A percentile compares a stretch with the other conserved stretches of the same genome.
These are phyloP conservation scores for Golubevia sp. DNA, from an alignment of 1,284 basidiomycete species.

Conservation along the genomic window DNA sequence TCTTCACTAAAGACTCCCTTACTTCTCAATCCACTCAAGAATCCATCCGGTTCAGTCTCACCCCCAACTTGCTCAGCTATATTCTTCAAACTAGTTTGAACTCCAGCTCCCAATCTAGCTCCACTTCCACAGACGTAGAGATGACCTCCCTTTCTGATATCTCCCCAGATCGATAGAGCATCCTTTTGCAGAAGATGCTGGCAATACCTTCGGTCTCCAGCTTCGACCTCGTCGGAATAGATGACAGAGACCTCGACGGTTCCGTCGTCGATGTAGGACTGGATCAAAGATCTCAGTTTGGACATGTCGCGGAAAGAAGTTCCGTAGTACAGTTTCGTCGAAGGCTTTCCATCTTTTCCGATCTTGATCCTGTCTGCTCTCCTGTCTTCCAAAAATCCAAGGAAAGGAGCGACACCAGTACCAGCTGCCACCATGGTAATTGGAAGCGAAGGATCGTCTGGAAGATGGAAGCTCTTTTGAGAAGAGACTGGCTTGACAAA, in stretches of 20 bases:
- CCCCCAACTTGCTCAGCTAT: not conserved
- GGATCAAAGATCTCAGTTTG: not conserved
- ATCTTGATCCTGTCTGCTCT: constrained; percentile 48
- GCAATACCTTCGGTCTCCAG: not conserved
- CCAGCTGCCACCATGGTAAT: constrained; percentile 67
- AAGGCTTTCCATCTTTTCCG: not conserved
- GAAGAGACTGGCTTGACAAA: not conserved
- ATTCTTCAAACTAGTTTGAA: not conserved
- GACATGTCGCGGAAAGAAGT: not conserved
- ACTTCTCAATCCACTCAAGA: not conserved
- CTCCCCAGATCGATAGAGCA: not conserved
- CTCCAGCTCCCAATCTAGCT: not conserved
- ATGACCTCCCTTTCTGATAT: not conserved
- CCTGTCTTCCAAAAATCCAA: constrained; percentile 67
- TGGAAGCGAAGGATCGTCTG: constrained; percentile 64
- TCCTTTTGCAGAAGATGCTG: not conserved
- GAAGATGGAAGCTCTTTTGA: constrained; percentile 64
- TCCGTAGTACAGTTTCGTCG: not conserved
- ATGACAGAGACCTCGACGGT: not conserved
- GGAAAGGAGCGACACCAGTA: constrained; percentile 67
- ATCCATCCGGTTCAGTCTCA: not conserved
- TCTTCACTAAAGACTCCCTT: not conserved
- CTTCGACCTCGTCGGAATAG: not conserved
- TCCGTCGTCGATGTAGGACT: not conserved
- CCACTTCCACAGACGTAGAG: not conserved